Conservation (phyloP, 768 basidiomycete species). For the Mrakia blollopis region DNA sequence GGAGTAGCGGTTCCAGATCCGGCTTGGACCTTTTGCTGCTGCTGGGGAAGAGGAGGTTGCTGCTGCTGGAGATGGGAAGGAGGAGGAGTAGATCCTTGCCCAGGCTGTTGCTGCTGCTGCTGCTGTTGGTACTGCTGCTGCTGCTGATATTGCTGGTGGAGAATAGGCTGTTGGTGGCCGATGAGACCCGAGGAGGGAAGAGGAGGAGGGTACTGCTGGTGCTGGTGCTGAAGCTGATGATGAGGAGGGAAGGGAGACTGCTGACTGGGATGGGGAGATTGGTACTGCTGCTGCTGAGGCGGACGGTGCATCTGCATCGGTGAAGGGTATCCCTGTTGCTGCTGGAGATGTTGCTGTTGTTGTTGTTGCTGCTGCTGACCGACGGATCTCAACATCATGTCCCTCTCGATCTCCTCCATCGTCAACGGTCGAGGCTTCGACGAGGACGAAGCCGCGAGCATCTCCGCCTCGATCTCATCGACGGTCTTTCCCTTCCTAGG, state of each 20-base stretch:
- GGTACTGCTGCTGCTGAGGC: slow-evolving; percentile 57
- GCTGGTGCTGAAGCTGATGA: slow-evolving; percentile 27
- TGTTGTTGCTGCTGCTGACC: slow-evolving; percentile 31
- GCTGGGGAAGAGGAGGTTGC: not conserved
- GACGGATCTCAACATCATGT: slow-evolving; percentile 38
- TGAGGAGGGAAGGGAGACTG: slow-evolving; percentile 45
- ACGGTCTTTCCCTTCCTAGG: slow-evolving; percentile 35
- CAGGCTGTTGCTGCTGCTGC: not conserved
- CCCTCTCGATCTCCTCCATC: slow-evolving; percentile 46
- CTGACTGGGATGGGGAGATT: slow-evolving; percentile 70
- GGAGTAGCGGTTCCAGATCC: slow-evolving; percentile 1
- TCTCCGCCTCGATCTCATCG: slow-evolving; percentile 44
- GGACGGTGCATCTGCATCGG: slow-evolving; percentile 42
- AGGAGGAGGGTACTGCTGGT: slow-evolving; percentile 22
- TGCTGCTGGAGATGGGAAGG: slow-evolving; percentile 10
- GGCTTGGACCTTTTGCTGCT: slow-evolving; percentile 8
- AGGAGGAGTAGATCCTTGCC: not conserved
- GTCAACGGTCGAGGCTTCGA: slow-evolving; percentile 41
- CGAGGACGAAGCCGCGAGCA: slow-evolving; percentile 32
- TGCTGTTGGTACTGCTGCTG: slow-evolving; percentile 18
- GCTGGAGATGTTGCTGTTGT: slow-evolving; percentile 17
- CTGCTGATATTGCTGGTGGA: slow-evolving; percentile 12
- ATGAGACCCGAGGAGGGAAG: slow-evolving; percentile 6
- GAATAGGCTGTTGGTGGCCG: slow-evolving; percentile 25
- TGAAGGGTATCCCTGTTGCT: slow-evolving; percentile 34